Evolutionary conservation across 129 eudicot genomes (phyloP).

Genomic region (Chrysanthemum makinoi): DNA sequence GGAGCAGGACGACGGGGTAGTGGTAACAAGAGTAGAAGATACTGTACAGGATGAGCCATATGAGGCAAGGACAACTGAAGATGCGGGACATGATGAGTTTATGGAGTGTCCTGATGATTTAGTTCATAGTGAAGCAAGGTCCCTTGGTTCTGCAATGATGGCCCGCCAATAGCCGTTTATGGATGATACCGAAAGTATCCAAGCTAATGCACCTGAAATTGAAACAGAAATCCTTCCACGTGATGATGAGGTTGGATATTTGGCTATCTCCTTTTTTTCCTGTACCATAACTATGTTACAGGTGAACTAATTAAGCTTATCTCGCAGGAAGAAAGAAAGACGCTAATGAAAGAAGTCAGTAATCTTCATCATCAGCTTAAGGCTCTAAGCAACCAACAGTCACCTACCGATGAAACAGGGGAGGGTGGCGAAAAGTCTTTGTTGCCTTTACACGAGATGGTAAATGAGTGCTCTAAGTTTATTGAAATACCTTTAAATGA

Average conservation of each 20-base stretch:
- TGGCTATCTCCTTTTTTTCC: background rate
- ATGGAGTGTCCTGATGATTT: constrained; percentile 94
- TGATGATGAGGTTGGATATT: constrained; percentile 55
- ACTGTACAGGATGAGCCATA: constrained; percentile 33
- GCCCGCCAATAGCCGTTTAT: constrained; percentile 31
- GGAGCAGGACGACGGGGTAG: constrained; percentile 55
- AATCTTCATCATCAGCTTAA: no score
- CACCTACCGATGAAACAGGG: no score
- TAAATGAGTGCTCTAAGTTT: no score
- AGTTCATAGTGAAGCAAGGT: constrained; percentile 34
- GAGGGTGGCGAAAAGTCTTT: no score
- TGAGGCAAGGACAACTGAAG: constrained; percentile 56
- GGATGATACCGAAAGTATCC: constrained; percentile 29
- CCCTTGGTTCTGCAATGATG: constrained; percentile 28
- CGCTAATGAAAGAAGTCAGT: no score
- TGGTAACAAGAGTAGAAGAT: constrained; percentile 46
- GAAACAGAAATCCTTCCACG: constrained; percentile 50
- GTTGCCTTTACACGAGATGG: no score
- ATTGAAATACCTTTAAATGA: no score
- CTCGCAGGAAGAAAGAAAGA: no score
- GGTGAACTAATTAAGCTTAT: constrained; percentile 13
- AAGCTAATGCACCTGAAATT: constrained; percentile 33
- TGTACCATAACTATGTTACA: constrained; percentile 20
- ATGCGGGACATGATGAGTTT: constrained; percentile 88
- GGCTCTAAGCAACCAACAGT: no score